Percentiles rank a stretch among this genome's conserved stretches.
Conservation (phyloP, 208 protist species). For the Vickermania ingenoplastis region DNA sequence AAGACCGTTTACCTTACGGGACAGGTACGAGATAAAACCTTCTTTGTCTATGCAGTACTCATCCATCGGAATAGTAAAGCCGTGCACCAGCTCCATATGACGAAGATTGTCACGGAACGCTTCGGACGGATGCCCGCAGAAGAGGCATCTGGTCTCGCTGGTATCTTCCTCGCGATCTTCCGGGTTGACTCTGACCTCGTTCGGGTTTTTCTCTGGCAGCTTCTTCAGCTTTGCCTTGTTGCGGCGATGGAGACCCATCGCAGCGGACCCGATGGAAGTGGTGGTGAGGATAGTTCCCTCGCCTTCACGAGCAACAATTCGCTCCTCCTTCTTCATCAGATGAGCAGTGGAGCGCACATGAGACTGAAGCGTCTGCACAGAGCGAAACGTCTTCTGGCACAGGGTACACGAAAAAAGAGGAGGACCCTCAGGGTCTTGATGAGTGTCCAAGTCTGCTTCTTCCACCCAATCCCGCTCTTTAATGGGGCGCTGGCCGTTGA, state of each 20-base stretch:
- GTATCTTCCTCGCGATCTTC: constrained; percentile 78
- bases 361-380: constrained; percentile 82
- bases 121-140: constrained; percentile 56
- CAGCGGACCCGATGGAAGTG: constrained; percentile 80
- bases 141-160: constrained; percentile 66
- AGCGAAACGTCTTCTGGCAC: constrained; percentile 87
- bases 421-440: constrained; percentile 13
- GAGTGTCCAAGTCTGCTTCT: constrained; percentile 12
- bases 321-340: constrained; percentile 86
- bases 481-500: constrained; percentile 66
- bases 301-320: constrained; percentile 75
- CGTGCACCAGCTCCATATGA: constrained; percentile 52
- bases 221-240: constrained; percentile 60
- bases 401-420: constrained; percentile 81
- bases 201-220: constrained; percentile 9
- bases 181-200: constrained; percentile 29
- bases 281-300: constrained; percentile 71
- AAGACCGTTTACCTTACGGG: constrained; percentile 82
- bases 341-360: constrained; percentile 87
- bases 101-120: constrained; percentile 42
- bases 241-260: constrained; percentile 81
- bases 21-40: constrained; percentile 65
- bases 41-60: constrained; percentile 47
- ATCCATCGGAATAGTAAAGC: constrained; percentile 67
- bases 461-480: constrained; percentile 10